phyloP scores from a whole-genome alignment of 1,284 basidiomycete genomes.

The Moesziomyces sp. region DNA sequence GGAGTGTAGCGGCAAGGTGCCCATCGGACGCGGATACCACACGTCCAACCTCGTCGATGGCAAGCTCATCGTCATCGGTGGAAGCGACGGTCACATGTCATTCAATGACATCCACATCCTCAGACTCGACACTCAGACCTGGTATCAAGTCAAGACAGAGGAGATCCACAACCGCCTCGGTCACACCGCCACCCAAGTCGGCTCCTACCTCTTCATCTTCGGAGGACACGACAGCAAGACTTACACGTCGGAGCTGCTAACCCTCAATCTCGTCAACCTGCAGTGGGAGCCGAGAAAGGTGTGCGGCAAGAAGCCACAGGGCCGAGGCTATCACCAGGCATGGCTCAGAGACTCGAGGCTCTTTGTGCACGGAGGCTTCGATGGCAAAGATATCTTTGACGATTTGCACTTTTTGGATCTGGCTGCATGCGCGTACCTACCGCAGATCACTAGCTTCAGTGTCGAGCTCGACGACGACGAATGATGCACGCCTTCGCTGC shows the following conservation, averaged over 20 bases:
- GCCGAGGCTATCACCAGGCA: constrained; percentile 84
- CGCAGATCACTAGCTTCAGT: constrained; percentile 77
- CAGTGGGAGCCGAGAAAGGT: constrained; percentile 76
- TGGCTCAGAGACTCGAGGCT: constrained; percentile 83
- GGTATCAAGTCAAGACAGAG: constrained; percentile 47
- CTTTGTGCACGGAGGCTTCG: constrained; percentile 88
- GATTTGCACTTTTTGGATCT: constrained; percentile 87
- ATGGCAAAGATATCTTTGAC: constrained; percentile 82
- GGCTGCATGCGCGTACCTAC: constrained; percentile 87
- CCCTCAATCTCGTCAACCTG: constrained; percentile 83
- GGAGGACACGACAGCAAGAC: constrained; percentile 85
- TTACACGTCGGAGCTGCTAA: constrained; percentile 81
- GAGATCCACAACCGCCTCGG: constrained; percentile 74
- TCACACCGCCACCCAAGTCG: constrained; percentile 88
- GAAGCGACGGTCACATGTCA: constrained; percentile 73
- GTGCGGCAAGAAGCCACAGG: constrained; percentile 76
- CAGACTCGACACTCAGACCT: constrained; percentile 71
- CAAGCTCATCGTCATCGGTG: constrained; percentile 83
- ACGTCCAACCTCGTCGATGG: constrained; percentile 86
- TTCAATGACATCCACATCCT: constrained; percentile 89
- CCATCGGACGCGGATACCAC: constrained; percentile 83
- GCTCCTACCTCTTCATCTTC: constrained; percentile 88
- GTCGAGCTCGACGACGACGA: constrained; percentile 46
- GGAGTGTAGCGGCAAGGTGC: constrained; percentile 62
- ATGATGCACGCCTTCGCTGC: constrained; percentile 17